phyloP scores from a whole-genome alignment of 202 grass and related monocot species.

The Elaeis oleifera region DNA sequence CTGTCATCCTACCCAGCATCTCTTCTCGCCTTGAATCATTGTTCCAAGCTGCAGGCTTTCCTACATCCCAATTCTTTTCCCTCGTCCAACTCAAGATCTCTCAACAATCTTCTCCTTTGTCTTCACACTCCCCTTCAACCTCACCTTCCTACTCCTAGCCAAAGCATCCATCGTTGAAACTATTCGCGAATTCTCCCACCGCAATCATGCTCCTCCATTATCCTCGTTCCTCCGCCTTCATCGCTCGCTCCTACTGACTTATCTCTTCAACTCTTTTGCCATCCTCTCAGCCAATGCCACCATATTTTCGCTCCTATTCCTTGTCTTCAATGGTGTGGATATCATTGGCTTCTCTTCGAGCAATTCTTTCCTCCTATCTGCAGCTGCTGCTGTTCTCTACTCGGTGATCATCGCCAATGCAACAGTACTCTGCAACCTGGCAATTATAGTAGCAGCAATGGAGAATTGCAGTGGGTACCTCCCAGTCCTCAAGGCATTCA shows the following conservation, averaged over 20 bases:
- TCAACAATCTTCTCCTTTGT: conserved; percentile 64
- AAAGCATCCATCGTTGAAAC: conserved; percentile 55
- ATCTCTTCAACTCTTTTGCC: conserved; percentile 58
- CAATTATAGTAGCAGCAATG: conserved; percentile 50
- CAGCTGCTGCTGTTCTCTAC: conserved; percentile 52
- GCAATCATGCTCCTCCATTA: conserved; percentile 12
- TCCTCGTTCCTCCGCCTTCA: conserved; percentile 29
- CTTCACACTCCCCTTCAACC: conserved; percentile 46
- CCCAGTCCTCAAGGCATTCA: conserved; percentile 54
- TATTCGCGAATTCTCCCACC: conserved; percentile 17
- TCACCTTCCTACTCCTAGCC: conserved; percentile 68
- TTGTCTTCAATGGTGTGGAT: conserved; percentile 55
- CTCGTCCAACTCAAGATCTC: conserved; percentile 65
- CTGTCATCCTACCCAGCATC: conserved; percentile 6
- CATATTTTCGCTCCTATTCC: conserved; percentile 61
- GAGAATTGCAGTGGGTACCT: conserved; percentile 45
- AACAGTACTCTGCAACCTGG: conserved; percentile 82
- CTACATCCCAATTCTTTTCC: conserved; percentile 47
- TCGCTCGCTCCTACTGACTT: conserved; percentile 45
- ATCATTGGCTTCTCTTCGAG: conserved; percentile 37
- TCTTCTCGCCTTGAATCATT: conserved; percentile 45
- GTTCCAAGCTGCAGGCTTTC: conserved; percentile 72
- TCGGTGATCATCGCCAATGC: conserved; percentile 57
- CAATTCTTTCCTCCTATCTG: conserved; percentile 34
- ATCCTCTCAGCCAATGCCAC: conserved; percentile 66